Percentiles rank a stretch among this genome's conserved stretches.
Evolutionary conservation across 2,329 filamentous ascomycete species (phyloP).

Genomic region (Penicillium sp.): DNA sequence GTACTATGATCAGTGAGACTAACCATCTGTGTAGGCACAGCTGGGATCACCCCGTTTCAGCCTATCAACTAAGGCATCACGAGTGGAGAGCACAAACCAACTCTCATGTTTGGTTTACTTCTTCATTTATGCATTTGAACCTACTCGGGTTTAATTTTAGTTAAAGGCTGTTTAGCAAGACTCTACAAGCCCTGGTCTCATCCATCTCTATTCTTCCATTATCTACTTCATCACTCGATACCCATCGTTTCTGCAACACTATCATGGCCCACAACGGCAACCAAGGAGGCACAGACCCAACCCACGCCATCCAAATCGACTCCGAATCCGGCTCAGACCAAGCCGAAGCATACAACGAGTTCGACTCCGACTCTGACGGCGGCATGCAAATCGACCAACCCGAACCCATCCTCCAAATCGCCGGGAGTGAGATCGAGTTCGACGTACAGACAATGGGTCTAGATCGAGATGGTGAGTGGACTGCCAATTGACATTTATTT

Average conservation of each 20-base stretch:
- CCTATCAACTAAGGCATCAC: not conserved
- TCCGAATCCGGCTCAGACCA: not conserved
- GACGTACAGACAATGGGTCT: slow-evolving; percentile 2
- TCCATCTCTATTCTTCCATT: not conserved
- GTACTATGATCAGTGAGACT: not conserved
- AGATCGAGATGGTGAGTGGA: slow-evolving; percentile 4
- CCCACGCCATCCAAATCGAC: slow-evolving; percentile 8
- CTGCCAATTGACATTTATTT: too few relatives aligned
- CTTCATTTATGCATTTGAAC: too few relatives aligned
- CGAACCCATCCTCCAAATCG: slow-evolving; percentile 3
- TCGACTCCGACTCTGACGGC: slow-evolving; percentile 18
- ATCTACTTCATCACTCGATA: not conserved
- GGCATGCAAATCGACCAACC: slow-evolving; percentile 25
- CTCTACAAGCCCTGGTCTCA: not conserved
- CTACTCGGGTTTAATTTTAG: not conserved
- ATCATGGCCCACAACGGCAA: not conserved
- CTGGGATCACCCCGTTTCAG: not conserved
- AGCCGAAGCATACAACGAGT: slow-evolving; percentile 4
- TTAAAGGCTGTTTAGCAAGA: not conserved
- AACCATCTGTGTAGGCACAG: not conserved
- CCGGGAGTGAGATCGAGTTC: slow-evolving; percentile 7
- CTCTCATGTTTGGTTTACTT: not conserved
- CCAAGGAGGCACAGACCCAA: slow-evolving; percentile 3
- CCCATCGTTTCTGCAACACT: not conserved
- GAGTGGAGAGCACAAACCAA: not conserved